Evolutionary conservation across 306 rosid genomes (phyloP), one percentile per base, ranked within the genome.

Genomic region (Quercus engelmannii): DNA sequence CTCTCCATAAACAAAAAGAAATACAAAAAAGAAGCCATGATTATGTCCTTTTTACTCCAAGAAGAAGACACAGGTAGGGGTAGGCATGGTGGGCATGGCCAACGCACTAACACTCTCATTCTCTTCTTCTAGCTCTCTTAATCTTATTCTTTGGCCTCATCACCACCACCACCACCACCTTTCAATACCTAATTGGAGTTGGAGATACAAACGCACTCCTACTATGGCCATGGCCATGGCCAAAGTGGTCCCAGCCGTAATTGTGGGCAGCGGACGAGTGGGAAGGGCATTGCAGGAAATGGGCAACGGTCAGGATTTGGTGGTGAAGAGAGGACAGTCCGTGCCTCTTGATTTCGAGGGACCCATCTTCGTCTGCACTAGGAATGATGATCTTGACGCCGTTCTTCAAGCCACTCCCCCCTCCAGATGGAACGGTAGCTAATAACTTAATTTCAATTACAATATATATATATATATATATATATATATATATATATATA

Each of bases 351-450:
- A 86, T 46, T 92, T 91, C 54, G 21, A 76, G 2, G 97, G 99
- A 13, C 99, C 99, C 10, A 91, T 95, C 58, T 83, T 92, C 30
- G 97, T 92, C 2, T 95, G 99, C 78, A 95, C 99, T 0, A 84
- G 99, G 62, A 95, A 95, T 74, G 99, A 95, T 63, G 97, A 95
- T 88, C 99, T 95, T 13, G 97, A 95, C 3, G 89, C 86, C 12
- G 97, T 95, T 41, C 97, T 95, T 61, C 80, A 90, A 19, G 79
- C 90, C 14, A 95, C 96, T 69, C 99, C 99, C 38, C 82, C 51
- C 30, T 87, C 98, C 4, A 95, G 98, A 90, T 92, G 99, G 98
- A 87, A 72, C 70, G 97, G 99, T 94, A 41, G 46, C 46, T 8
- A 41, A 7, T 41, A 7, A 41, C 46, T 41, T 41, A 41, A 41